Evolutionary conservation across 257 asterid species (phyloP), one percentile per base, ranked within the genome.

Genomic region (Sherardia arvensis): DNA sequence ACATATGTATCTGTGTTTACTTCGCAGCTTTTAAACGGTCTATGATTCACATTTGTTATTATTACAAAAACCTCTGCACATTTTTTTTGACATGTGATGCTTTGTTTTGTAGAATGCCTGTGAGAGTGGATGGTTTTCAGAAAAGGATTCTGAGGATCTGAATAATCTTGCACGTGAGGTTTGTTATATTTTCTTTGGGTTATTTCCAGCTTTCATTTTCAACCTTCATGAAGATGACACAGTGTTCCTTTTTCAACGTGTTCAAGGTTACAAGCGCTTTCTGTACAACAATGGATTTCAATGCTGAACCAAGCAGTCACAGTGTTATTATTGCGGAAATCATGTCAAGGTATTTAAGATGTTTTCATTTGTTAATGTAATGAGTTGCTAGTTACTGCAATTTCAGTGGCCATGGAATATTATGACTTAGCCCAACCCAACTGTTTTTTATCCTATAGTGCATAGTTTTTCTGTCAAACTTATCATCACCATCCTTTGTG

Each of bases 51-150:
- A 56, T 4, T 27, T 15, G 28, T 67, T 9, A 33, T 12, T 23
- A 33, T 12, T 23, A 18, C 8, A 36, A 18, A 36, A 27, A 62
- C 23, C 53, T 49, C 22, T 68, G 12, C 23, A 64, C 4, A 32
- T 74, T 72, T 45, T 36, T 72, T 43, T 40, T 53, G 20, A 69
- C 29, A 72, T n/a, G 47, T 69, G 25, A 69, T 54, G 53, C 40
- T 76, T 73, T 79, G 20, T 76, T 63, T 76, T 71, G 70, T 71
- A 90, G 97, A 82, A 70, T 76, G 97, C 97, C 71, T 84, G 97
- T 79, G 77, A 74, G 62, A 66, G 63, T 65, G 84, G 86, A 36
- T 90, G 96, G 97, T 90, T 87, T 80, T 54, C 88, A 59, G 87
- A 76, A 62, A 69, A 62, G 67, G 95, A 90, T 71, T 76, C 85